Evolutionary conservation across 2,329 filamentous ascomycete species (phyloP).

Genomic region (Arthrobotrys conoides): DNA sequence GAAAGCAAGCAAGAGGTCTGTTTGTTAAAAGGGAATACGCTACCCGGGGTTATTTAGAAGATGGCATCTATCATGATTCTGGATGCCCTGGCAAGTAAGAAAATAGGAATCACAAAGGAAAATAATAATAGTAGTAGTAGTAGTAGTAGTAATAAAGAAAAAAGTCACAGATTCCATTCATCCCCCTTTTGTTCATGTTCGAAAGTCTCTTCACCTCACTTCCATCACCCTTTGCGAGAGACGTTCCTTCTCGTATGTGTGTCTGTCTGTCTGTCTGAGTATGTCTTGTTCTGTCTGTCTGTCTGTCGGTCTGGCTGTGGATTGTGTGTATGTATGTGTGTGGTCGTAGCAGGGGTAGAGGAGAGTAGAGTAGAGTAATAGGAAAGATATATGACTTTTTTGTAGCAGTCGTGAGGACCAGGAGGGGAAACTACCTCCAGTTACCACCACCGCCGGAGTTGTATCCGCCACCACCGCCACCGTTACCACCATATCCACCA

Average conservation of each 20-base stretch:
- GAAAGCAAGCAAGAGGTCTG: no score
- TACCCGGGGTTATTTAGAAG: background rate
- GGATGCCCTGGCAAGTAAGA: background rate
- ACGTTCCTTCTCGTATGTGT: background rate
- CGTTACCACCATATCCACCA: constrained; percentile 66
- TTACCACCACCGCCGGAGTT: constrained; percentile 60
- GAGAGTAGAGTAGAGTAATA: background rate
- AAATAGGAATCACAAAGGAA: no score
- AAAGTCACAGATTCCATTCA: no score
- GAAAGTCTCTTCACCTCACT: background rate
- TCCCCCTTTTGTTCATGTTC: no score
- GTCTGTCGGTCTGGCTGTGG: no score
- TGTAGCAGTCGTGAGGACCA: constrained; percentile 8
- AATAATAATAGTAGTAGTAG: no score
- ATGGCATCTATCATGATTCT: background rate
- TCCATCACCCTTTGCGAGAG: background rate
- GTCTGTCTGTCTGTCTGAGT: background rate
- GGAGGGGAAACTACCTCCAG: constrained; percentile 63
- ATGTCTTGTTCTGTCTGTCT: no score
- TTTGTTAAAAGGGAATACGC: no score
- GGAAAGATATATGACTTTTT: no score
- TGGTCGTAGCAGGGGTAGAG: background rate
- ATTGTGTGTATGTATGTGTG: background rate
- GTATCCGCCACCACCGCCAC: constrained; percentile 63
- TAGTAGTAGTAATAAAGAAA: no score